Base-by-base conservation (phyloP, 2,329 filamentous ascomycete genomes). In the Aschersonia sp. region DNA sequence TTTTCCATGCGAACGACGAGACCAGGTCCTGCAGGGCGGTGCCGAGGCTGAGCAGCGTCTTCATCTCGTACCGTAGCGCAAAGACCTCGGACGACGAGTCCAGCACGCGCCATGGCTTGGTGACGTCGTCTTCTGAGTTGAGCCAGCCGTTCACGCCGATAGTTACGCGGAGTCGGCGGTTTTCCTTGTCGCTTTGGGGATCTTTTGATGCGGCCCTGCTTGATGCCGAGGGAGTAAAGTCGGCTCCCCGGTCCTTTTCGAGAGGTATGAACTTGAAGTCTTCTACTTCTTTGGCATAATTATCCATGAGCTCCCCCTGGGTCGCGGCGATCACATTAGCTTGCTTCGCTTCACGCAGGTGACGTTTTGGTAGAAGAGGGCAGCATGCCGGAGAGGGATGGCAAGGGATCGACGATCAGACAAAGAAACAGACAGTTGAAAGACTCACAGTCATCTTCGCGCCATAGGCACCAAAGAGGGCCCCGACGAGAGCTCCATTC, bases 121-220 rank as follows among this genome's bases (percentile, higher is more conserved):
- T 75, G 30, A 94, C 77, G 55, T 95, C 87, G 32, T 83, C 76
- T 53, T 85, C 78, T 6, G 78, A 72, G 2, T 76, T 82, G 10
- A 94, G 71, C 89, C 88, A 95, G 37, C 89, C 89, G 50, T 87
- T 90, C 53, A 94, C 79, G 7, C 86, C 87, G 49, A 96, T 86
- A 0, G 85, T 88, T 4, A 96, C 81, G 9, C 87, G 77, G 4
- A 95, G 67, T 4, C 83, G 75, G 4, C 71, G 67, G 40, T 42
- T 14, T 42, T 8, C 9, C 7, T 31, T 30, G 42, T 43, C 22
- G 41, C 41, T 42, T 10, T 40, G 39, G 40, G 22, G 22, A 22
- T 10, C 29, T n/a, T 46, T n/a, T 4, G 31, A 22, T n/a, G 32
- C 4, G 29, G 11, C 7, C 10, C 5, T n/a, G 12, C 22, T 30